Evolutionary conservation across 306 rosid species (phyloP).

Genomic region (Lupinus albus): DNA sequence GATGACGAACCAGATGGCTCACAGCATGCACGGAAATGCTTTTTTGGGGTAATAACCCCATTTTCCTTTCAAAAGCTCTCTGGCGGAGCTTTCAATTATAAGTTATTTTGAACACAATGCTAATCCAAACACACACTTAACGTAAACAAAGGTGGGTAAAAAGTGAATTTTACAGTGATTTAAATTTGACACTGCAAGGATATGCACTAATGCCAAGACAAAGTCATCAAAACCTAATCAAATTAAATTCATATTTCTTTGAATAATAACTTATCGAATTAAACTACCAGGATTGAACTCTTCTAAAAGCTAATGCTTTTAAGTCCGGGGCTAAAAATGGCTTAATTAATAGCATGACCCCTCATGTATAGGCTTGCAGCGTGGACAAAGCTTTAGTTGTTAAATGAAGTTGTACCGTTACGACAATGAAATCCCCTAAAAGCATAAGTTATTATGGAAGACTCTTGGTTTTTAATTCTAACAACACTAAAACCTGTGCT

Average conservation of each 20-base stretch:
- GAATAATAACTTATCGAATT: conserved; percentile 6
- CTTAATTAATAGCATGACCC: not conserved
- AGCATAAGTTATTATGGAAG: conserved; percentile 11
- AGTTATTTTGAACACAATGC: no score
- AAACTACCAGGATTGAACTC: not conserved
- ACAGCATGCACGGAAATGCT: no score
- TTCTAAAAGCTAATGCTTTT: not conserved
- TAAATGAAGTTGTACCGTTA: not conserved
- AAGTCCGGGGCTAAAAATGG: not conserved
- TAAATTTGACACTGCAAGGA: no score
- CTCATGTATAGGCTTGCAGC: conserved; percentile 3
- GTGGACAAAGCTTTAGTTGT: not conserved
- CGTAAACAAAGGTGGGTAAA: no score
- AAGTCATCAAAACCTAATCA: not conserved
- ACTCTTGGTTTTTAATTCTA: conserved; percentile 22
- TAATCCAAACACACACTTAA: no score
- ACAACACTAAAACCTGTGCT: not conserved
- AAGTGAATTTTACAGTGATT: no score
- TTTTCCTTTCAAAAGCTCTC: no score
- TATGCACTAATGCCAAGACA: conserved; percentile 23
- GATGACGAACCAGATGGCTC: conserved; percentile 14
- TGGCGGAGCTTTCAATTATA: no score
- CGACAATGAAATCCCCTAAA: not conserved
- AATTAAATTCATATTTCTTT: conserved; percentile 2
- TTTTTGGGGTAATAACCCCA: no score